Percentiles rank a stretch among this genome's conserved stretches.
These are phyloP conservation scores for Sarcocystis neurona DNA, from an alignment of 169 alveolate species.

Conservation along the genomic window DNA sequence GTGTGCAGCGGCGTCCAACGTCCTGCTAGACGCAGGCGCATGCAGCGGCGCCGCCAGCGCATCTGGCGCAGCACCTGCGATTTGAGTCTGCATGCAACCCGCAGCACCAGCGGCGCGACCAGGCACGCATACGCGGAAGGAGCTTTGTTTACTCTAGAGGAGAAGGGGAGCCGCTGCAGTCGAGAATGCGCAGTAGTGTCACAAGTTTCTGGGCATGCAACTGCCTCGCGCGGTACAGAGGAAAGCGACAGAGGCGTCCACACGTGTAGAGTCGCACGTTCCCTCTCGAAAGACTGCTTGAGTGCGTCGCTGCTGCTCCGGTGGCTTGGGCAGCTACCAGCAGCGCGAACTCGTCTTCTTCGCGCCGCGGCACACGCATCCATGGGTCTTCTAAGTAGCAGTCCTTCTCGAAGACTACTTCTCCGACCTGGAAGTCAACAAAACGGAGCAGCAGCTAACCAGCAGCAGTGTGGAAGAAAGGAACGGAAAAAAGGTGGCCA, in stretches of 20 bases:
- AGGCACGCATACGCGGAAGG: neutral
- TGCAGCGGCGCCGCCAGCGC: no score
- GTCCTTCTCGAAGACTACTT: conserved; percentile 55
- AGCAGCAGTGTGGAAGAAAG: neutral
- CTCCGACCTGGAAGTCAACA: conserved; percentile 8
- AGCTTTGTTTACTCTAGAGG: no score
- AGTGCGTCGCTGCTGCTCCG: neutral
- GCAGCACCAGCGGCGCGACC: neutral
- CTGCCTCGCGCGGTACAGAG: conserved; percentile 42
- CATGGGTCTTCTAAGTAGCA: conserved; percentile 55
- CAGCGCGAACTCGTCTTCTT: conserved; percentile 18
- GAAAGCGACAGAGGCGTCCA: conserved; percentile 39
- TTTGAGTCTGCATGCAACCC: neutral
- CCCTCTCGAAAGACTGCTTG: neutral
- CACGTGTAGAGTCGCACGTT: neutral
- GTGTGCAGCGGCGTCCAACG: no score
- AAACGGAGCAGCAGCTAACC: neutral
- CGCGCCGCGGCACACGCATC: neutral
- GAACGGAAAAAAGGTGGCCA: no score
- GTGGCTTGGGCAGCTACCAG: neutral
- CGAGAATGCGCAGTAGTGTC: neutral
- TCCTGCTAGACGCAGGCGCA: no score
- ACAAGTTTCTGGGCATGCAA: conserved; percentile 27
- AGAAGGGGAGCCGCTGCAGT: no score
- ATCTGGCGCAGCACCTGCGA: neutral